phyloP scores from a whole-genome alignment of 208 protist genomes.

The Leishmania tropica region DNA sequence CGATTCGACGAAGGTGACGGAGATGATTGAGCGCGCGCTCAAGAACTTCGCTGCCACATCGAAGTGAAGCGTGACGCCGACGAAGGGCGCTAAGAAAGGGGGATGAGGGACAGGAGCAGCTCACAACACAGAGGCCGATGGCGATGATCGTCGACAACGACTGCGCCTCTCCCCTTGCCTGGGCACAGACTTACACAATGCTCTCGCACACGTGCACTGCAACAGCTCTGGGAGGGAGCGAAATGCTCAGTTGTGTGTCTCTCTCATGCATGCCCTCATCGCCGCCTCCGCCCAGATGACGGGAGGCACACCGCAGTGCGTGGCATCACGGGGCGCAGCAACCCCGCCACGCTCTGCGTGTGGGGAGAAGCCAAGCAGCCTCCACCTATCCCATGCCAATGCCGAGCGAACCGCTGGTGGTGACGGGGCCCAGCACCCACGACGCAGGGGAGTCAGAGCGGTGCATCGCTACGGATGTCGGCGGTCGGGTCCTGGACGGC shows the following conservation, averaged over 20 bases:
- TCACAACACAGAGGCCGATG: too few species aligned
- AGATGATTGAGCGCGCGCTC: conserved; percentile 68
- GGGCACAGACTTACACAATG: background rate
- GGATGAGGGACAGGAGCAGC: background rate
- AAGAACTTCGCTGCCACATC: conserved; percentile 55
- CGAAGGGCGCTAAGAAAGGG: background rate
- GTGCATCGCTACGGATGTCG: background rate
- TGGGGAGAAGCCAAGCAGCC: background rate
- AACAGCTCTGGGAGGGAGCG: background rate
- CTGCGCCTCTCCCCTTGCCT: background rate
- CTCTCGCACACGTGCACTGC: background rate
- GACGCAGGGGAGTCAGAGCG: background rate
- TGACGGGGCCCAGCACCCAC: background rate
- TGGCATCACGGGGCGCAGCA: background rate
- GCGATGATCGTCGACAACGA: background rate
- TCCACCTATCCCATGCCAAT: background rate
- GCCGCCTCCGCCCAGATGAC: background rate
- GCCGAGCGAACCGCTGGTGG: background rate
- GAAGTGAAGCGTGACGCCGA: background rate
- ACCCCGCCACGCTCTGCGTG: background rate
- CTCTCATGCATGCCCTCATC: background rate
- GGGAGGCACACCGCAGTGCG: background rate
- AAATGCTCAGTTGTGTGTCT: background rate
- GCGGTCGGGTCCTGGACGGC: background rate
- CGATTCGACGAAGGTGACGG: conserved; percentile 47